Conservation (phyloP, 495 filamentous ascomycete genomes). For the Parathielavia hyrcaniae region DNA sequence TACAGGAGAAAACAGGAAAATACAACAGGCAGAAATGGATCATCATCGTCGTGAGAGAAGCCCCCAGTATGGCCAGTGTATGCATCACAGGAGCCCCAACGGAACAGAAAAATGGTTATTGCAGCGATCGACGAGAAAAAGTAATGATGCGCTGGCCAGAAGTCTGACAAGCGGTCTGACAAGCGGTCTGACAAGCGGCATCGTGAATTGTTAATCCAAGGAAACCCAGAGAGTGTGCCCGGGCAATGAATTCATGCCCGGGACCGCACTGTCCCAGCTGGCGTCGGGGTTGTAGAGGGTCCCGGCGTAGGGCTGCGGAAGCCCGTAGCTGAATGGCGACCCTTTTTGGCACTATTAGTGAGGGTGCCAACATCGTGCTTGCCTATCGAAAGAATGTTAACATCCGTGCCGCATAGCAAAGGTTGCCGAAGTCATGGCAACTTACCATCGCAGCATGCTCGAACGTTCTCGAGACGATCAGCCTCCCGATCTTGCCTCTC, state of each 20-base stretch:
- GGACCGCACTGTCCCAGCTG: conserved; percentile 28
- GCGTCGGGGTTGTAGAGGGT: conserved; percentile 35
- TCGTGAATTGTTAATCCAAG: conserved; percentile 20
- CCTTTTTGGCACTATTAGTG: conserved; percentile 38
- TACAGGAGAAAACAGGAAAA: conserved; percentile 2
- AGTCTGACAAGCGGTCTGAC: conserved; percentile 2
- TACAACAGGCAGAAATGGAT: conserved; percentile 19
- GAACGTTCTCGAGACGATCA: conserved; percentile 84
- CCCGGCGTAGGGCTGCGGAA: conserved; percentile 31
- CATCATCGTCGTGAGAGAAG: conserved; percentile 32
- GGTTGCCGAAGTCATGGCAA: neutral
- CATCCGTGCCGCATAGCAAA: neutral
- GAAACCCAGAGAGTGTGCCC: conserved; percentile 16
- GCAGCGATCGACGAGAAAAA: conserved; percentile 37
- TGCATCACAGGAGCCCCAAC: conserved; percentile 25
- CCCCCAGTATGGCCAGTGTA: conserved; percentile 28
- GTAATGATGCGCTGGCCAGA: conserved; percentile 18
- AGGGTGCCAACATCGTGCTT: conserved; percentile 66
- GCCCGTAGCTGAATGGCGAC: conserved; percentile 29
- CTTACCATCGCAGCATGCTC: conserved; percentile 95
- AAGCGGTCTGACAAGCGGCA: conserved; percentile 12
- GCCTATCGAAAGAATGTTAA: conserved; percentile 44
- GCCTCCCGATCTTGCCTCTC: conserved; percentile 66
- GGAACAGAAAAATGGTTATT: conserved; percentile 27
- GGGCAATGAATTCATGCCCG: conserved; percentile 25